Conservation (phyloP, 768 basidiomycete genomes). For the Tylopilus cervinicoccineus region DNA sequence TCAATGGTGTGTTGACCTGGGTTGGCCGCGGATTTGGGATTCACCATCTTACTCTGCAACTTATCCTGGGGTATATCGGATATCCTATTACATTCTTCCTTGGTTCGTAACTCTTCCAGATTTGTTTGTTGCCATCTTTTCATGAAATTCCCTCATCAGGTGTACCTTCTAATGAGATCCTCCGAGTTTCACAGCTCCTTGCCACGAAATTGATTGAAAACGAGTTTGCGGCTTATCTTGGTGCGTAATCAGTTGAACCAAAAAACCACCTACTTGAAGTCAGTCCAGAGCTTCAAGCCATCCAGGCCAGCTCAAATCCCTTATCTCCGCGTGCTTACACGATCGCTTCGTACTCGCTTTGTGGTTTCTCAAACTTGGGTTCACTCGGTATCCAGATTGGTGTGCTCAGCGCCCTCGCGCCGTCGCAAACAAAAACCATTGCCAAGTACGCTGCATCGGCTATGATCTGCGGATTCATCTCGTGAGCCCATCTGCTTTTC, state of each 20-base stretch:
- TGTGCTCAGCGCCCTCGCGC: conserved; percentile 67
- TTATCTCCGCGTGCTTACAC: conserved; percentile 73
- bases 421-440: conserved; percentile 66
- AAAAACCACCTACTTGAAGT: not conserved
- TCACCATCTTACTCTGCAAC: conserved; percentile 74
- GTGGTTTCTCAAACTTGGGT: conserved; percentile 87
- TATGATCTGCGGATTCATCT: conserved; percentile 67
- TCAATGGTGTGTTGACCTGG: conserved; percentile 88
- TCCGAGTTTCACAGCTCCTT: conserved; percentile 74
- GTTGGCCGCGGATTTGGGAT: conserved; percentile 85
- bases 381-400: conserved; percentile 86
- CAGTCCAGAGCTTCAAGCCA: conserved; percentile 34
- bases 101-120: conserved; percentile 24
- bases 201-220: conserved; percentile 86
- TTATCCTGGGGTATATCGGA: conserved; percentile 82
- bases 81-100: conserved; percentile 85
- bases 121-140: not conserved
- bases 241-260: conserved; percentile 18
- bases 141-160: conserved; percentile 31
- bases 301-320: conserved; percentile 48
- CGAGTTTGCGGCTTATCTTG: conserved; percentile 75
- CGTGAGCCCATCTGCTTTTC: conserved; percentile 24
- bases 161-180: conserved; percentile 77
- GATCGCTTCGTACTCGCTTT: conserved; percentile 83
- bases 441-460: conserved; percentile 64